phyloP scores from a whole-genome alignment of 495 filamentous ascomycete genomes.

The Hypomontagnella submonticulosa region DNA sequence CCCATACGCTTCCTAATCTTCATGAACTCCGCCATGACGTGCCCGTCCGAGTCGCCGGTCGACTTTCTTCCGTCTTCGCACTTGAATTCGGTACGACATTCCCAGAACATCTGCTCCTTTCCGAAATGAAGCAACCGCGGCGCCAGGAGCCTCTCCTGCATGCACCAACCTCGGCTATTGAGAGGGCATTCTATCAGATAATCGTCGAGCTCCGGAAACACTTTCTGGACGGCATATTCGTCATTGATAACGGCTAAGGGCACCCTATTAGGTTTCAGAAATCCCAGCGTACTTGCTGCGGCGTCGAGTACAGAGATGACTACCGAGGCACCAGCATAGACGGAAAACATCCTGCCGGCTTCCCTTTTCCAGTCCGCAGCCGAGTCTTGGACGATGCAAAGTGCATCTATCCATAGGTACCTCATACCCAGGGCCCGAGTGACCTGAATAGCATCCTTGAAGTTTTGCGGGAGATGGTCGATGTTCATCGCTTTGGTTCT shows the following conservation, averaged over 20 bases:
- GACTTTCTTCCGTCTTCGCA: slow-evolving; percentile 25
- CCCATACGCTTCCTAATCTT: slow-evolving; percentile 27
- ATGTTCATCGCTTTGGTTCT: slow-evolving; percentile 21
- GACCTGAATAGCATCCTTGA: slow-evolving; percentile 42
- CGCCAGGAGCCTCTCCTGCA: slow-evolving; percentile 40
- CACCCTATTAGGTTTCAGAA: slow-evolving; percentile 27
- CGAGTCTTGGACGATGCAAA: slow-evolving; percentile 50
- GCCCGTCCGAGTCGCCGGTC: slow-evolving; percentile 13
- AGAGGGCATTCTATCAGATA: slow-evolving; percentile 43
- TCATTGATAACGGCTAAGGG: slow-evolving; percentile 13
- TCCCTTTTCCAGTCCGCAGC: slow-evolving; percentile 38
- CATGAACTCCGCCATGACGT: slow-evolving; percentile 31
- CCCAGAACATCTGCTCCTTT: slow-evolving; percentile 41
- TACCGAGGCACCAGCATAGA: slow-evolving; percentile 37
- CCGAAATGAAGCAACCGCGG: slow-evolving; percentile 32
- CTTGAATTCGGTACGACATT: slow-evolving; percentile 27
- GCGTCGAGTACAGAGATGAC: slow-evolving; percentile 39
- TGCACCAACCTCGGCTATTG: slow-evolving; percentile 34
- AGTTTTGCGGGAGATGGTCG: slow-evolving; percentile 40
- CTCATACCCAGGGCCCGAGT: slow-evolving; percentile 40
- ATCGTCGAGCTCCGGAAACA: slow-evolving; percentile 26
- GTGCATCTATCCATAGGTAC: slow-evolving; percentile 51
- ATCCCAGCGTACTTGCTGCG: slow-evolving; percentile 20
- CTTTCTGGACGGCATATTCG: slow-evolving; percentile 33
- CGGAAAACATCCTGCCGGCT: slow-evolving; percentile 38